Percentiles rank a stretch among this genome's conserved stretches.
Evolutionary conservation across 129 eudicot genomes (phyloP).

Genomic region (Saussurea involucrata): DNA sequence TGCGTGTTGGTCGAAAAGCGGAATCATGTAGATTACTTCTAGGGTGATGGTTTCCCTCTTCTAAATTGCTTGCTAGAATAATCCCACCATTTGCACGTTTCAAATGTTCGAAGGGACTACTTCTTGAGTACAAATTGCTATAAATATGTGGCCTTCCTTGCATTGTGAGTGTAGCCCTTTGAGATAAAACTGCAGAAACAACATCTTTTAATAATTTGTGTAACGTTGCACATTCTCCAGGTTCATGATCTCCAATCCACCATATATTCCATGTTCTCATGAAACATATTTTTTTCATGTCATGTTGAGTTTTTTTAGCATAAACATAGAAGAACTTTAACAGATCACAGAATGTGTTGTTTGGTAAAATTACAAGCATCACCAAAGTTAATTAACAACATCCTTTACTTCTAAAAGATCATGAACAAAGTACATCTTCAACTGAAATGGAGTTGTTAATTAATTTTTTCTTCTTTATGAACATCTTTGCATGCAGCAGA

Average conservation of each 20-base stretch:
- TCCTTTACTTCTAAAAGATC: neutral
- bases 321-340: neutral
- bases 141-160: slow-evolving; percentile 43
- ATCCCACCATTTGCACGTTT: slow-evolving; percentile 55
- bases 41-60: slow-evolving; percentile 18
- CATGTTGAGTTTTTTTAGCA: neutral
- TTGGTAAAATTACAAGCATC: neutral
- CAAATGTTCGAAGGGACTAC: slow-evolving; percentile 46
- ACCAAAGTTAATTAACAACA: neutral
- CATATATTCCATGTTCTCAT: neutral
- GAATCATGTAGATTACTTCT: slow-evolving; percentile 22
- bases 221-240: neutral
- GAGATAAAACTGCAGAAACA: slow-evolving; percentile 50
- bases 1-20: slow-evolving; percentile 22
- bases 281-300: neutral
- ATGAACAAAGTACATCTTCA: neutral
- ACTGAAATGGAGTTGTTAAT: neutral
- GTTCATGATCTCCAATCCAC: neutral
- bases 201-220: neutral
- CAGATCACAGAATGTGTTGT: neutral
- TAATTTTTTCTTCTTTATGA: neutral
- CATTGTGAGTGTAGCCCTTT: slow-evolving; percentile 24
- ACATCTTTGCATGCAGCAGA: neutral
- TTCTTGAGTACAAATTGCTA: slow-evolving; percentile 37
- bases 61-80: slow-evolving; percentile 32